Conservation (phyloP, 495 filamentous ascomycete genomes). For the Sphaerosporella brunnea region DNA sequence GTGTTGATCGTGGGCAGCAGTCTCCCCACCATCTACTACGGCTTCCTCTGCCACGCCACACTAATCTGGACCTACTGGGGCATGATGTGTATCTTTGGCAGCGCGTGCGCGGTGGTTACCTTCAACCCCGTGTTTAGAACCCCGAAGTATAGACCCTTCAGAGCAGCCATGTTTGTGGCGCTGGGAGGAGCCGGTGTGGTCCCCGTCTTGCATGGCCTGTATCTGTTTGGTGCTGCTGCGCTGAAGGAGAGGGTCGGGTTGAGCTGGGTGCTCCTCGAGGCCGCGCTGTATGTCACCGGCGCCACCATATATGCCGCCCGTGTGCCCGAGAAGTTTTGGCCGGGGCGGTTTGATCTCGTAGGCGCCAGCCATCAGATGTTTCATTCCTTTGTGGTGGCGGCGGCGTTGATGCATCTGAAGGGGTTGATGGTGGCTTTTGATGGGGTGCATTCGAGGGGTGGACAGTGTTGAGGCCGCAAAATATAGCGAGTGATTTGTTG, state of each 20-base stretch:
- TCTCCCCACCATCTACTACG: constrained; percentile 74
- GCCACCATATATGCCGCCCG: constrained; percentile 63
- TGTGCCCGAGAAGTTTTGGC: constrained; percentile 44
- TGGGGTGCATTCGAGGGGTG: background rate
- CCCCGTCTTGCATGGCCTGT: constrained; percentile 48
- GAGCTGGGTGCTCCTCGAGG: constrained; percentile 62
- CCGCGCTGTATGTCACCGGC: constrained; percentile 67
- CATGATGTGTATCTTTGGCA: constrained; percentile 43
- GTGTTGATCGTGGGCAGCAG: constrained; percentile 75
- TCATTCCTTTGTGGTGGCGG: constrained; percentile 51
- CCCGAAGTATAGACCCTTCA: constrained; percentile 63
- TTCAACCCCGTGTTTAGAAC: constrained; percentile 66
- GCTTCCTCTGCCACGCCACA: constrained; percentile 48
- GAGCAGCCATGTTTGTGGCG: constrained; percentile 77
- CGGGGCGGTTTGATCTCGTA: constrained; percentile 54
- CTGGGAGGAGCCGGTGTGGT: constrained; percentile 73
- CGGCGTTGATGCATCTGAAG: constrained; percentile 45
- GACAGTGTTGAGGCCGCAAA: too few relatives aligned
- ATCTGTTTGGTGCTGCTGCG: constrained; percentile 37
- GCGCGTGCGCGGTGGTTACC: constrained; percentile 56
- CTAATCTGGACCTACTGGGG: constrained; percentile 53
- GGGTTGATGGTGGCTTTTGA: constrained; percentile 33
- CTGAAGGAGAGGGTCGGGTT: constrained; percentile 62
- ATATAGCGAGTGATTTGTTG: too few relatives aligned
- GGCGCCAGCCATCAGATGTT: constrained; percentile 70